Evolutionary conservation across 257 asterid species (phyloP).

Genomic region (Solanum sitiens): DNA sequence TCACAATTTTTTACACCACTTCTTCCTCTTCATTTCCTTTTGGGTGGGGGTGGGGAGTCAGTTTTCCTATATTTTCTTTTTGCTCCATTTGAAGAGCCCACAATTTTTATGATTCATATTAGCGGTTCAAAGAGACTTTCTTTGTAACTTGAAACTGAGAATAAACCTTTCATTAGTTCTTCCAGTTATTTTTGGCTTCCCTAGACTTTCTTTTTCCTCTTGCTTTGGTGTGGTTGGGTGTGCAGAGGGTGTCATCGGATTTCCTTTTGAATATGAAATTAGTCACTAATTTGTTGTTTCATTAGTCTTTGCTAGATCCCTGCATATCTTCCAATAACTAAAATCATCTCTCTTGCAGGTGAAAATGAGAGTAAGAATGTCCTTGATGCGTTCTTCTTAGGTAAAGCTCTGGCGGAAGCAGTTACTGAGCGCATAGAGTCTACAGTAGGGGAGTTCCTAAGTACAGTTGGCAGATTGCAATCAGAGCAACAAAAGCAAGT

Average conservation of each 20-base stretch:
- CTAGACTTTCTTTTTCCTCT: not conserved
- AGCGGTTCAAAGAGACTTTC: not conserved
- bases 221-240: not conserved
- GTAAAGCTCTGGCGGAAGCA: slow-evolving; percentile 84
- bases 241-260: not conserved
- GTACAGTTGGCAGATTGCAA: slow-evolving; percentile 64
- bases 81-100: not conserved
- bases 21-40: not conserved
- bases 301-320: not conserved
- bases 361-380: slow-evolving; percentile 60
- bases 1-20: not conserved
- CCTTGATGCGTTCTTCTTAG: slow-evolving; percentile 87
- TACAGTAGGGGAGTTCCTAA: slow-evolving; percentile 67
- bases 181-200: not conserved
- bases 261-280: not conserved
- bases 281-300: not conserved
- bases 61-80: not conserved
- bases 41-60: not conserved
- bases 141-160: not conserved
- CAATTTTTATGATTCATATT: not conserved
- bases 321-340: not conserved
- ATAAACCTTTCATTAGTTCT: not conserved
- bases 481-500: slow-evolving; percentile 88
- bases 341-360: slow-evolving; percentile 24
- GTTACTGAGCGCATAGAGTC: slow-evolving; percentile 67